Percentiles rank a stretch among this genome's conserved stretches.
Evolutionary conservation across 2,329 filamentous ascomycete genomes (phyloP).

Genomic region (Ceratocystis cubensis): DNA sequence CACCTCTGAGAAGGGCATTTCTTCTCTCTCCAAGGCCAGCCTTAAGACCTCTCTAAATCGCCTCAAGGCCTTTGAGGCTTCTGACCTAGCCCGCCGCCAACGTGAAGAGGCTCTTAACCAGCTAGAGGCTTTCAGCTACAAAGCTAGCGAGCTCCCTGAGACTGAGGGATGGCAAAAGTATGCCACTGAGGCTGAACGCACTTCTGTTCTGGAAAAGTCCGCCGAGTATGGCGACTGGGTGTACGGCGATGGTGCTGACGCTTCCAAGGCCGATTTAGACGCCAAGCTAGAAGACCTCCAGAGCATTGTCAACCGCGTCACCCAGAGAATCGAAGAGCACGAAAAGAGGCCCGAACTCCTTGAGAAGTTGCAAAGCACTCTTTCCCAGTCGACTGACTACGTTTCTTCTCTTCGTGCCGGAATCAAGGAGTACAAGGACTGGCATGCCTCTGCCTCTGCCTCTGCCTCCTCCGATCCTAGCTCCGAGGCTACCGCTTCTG

Average conservation of each 20-base stretch:
- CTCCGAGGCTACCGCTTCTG: slow-evolving; percentile 26
- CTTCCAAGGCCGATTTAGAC: slow-evolving; percentile 61
- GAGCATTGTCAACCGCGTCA: slow-evolving; percentile 63
- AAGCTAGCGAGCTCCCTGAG: slow-evolving; percentile 67
- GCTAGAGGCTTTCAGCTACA: slow-evolving; percentile 89
- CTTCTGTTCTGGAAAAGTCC: slow-evolving; percentile 54
- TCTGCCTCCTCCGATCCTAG: slow-evolving; percentile 36
- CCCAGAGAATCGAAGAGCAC: slow-evolving; percentile 61
- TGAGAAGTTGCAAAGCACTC: slow-evolving; percentile 51
- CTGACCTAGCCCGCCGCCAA: slow-evolving; percentile 61
- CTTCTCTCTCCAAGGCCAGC: slow-evolving; percentile 38
- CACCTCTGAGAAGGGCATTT: slow-evolving; percentile 39
- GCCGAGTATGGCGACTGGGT: slow-evolving; percentile 74
- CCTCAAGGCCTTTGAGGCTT: slow-evolving; percentile 71
- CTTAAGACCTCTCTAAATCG: slow-evolving; percentile 49
- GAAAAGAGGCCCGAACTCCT: slow-evolving; percentile 58
- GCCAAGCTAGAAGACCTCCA: slow-evolving; percentile 65
- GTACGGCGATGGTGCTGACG: slow-evolving; percentile 69
- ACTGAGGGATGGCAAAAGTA: slow-evolving; percentile 59
- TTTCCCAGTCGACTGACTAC: slow-evolving; percentile 60
- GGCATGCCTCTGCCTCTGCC: slow-evolving; percentile 40
- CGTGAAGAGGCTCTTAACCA: slow-evolving; percentile 84
- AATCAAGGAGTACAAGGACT: slow-evolving; percentile 54
- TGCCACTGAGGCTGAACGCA: slow-evolving; percentile 56
- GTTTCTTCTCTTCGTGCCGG: slow-evolving; percentile 56